Percentiles rank a stretch among this genome's conserved stretches.
Conservation (phyloP, 2,329 filamentous ascomycete genomes). For the Aureobasidium sp. region DNA sequence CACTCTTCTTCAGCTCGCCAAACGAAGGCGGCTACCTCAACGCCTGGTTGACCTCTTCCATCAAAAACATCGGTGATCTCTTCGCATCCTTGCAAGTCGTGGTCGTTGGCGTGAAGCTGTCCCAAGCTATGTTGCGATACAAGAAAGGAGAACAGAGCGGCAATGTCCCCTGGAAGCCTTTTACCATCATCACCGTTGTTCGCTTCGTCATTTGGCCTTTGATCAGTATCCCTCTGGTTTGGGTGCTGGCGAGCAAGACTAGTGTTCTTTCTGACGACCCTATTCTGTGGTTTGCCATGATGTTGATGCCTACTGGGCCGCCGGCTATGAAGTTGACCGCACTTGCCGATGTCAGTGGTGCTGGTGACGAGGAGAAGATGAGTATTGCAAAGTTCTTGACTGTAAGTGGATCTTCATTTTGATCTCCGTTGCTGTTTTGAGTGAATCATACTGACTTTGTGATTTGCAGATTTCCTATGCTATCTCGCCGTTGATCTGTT, state of each 20-base stretch:
- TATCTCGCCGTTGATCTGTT: slow-evolving; percentile 36
- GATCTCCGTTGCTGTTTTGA: not conserved
- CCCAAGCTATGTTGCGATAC: slow-evolving; percentile 41
- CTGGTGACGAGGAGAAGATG: slow-evolving; percentile 42
- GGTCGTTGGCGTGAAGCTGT: slow-evolving; percentile 58
- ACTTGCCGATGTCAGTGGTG: slow-evolving; percentile 41
- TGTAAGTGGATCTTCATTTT: slow-evolving; percentile 22
- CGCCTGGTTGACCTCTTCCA: slow-evolving; percentile 54
- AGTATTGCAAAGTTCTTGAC: slow-evolving; percentile 45
- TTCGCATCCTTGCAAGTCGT: slow-evolving; percentile 59
- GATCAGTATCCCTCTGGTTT: slow-evolving; percentile 43
- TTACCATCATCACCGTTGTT: slow-evolving; percentile 44
- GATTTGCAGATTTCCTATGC: slow-evolving; percentile 30
- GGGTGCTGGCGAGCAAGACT: slow-evolving; percentile 45
- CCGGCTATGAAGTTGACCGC: slow-evolving; percentile 46
- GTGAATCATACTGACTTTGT: not conserved
- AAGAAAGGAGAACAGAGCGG: slow-evolving; percentile 34
- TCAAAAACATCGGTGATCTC: slow-evolving; percentile 54
- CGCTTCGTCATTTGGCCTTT: slow-evolving; percentile 54
- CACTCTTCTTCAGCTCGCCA: slow-evolving; percentile 50
- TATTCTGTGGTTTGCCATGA: slow-evolving; percentile 57
- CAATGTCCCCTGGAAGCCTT: slow-evolving; percentile 40
- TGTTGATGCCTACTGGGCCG: slow-evolving; percentile 50
- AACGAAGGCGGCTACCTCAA: slow-evolving; percentile 55
- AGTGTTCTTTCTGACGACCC: slow-evolving; percentile 46